Evolutionary conservation across 2,329 filamentous ascomycete species (phyloP).

Genomic region (Fusarium torreyae): DNA sequence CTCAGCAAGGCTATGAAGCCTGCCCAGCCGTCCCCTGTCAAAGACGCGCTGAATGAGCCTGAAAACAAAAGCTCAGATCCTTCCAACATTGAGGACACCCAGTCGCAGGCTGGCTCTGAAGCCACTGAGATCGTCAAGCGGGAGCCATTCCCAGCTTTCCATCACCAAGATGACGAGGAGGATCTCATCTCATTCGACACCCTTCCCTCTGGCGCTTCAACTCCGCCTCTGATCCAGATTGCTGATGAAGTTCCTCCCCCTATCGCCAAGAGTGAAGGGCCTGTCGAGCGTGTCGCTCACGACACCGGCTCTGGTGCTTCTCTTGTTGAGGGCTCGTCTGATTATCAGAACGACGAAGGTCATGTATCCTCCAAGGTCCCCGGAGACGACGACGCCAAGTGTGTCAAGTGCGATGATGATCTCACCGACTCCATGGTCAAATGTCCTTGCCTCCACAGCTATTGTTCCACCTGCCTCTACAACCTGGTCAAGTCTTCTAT

Average conservation of each 20-base stretch:
- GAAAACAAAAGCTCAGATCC: not conserved
- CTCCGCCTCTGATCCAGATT: not conserved
- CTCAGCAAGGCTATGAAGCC: not conserved
- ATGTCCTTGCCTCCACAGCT: conserved; percentile 15
- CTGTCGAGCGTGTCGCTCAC: not conserved
- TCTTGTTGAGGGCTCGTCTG: not conserved
- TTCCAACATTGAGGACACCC: no score
- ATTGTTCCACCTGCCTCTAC: conserved; percentile 18
- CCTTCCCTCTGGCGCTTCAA: not conserved
- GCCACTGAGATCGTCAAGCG: no score
- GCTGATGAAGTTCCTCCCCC: not conserved
- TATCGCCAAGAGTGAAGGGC: not conserved
- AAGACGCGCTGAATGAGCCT: not conserved
- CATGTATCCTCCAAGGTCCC: no score
- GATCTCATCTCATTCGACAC: conserved; percentile 18
- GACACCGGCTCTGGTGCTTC: no score
- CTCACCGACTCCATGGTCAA: not conserved
- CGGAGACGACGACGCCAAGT: not conserved
- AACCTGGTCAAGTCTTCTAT: conserved; percentile 10
- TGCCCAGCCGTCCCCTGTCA: not conserved
- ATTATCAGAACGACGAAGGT: no score
- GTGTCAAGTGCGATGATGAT: not conserved
- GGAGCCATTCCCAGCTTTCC: no score
- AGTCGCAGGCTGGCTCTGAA: no score
- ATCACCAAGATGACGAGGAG: not conserved